Conservation (phyloP, 306 rosid species). For the Adenanthera pavonina region DNA sequence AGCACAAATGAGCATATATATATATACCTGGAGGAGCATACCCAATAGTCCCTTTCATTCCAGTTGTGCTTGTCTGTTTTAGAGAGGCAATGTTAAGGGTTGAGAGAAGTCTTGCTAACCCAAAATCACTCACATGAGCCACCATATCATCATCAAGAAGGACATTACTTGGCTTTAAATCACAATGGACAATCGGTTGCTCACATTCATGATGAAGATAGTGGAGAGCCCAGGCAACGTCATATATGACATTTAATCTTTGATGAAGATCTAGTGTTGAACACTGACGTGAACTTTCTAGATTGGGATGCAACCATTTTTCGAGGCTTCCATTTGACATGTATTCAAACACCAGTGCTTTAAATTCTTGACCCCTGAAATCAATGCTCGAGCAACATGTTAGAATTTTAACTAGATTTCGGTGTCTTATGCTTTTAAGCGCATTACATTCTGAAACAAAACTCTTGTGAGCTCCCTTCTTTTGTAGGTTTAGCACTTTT, state of each 20-base stretch:
- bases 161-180: not conserved
- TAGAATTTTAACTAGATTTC: conserved; percentile 30
- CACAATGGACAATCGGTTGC: not conserved
- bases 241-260: not conserved
- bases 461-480: not conserved
- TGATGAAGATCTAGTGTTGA: not conserved
- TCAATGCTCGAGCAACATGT: conserved; percentile 35
- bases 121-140: too few species aligned
- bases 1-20: too few species aligned
- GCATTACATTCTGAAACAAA: conserved; percentile 34
- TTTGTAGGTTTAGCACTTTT: not conserved
- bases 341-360: not conserved
- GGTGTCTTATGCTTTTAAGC: conserved; percentile 24
- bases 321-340: conserved; percentile 1
- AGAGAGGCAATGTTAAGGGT: too few species aligned
- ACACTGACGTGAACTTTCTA: not conserved
- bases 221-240: not conserved
- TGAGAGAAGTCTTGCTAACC: too few species aligned
- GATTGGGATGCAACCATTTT: not conserved
- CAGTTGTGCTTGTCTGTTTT: too few species aligned
- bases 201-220: not conserved
- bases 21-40: too few species aligned
- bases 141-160: not conserved
- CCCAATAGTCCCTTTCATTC: too few species aligned
- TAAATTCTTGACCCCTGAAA: not conserved